Conservation (phyloP, 148 eudicot species). For the Nyssa sinensis region DNA sequence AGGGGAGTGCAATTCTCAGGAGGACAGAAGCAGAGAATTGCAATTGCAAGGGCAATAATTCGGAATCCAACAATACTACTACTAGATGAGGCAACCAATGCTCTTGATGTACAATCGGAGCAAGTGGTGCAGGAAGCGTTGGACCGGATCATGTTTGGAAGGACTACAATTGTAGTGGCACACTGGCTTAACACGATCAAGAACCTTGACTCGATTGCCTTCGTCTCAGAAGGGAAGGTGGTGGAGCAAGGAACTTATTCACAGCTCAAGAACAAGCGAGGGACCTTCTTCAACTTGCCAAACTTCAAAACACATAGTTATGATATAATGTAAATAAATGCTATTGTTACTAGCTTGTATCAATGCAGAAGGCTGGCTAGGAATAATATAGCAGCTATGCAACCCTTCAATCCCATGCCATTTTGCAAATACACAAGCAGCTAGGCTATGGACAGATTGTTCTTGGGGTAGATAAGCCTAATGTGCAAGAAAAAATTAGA, state of each 20-base stretch:
- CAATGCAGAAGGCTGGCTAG: neutral
- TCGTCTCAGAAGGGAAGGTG: slow-evolving; percentile 70
- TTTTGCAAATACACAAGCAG: too few species aligned
- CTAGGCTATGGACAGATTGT: too few species aligned
- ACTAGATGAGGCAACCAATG: slow-evolving; percentile 90
- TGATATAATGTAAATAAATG: neutral
- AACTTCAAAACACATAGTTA: slow-evolving; percentile 39
- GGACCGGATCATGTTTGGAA: slow-evolving; percentile 68
- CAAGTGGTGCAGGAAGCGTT: slow-evolving; percentile 79
- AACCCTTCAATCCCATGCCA: neutral
- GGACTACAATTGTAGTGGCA: slow-evolving; percentile 85
- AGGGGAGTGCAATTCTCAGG: slow-evolving; percentile 85
- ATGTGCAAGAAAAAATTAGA: too few species aligned
- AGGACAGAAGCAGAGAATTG: slow-evolving; percentile 80
- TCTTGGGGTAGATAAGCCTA: too few species aligned
- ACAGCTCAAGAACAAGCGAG: slow-evolving; percentile 64
- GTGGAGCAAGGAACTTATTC: slow-evolving; percentile 61
- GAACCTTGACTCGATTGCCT: slow-evolving; percentile 64
- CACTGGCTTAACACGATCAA: slow-evolving; percentile 82
- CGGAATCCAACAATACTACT: slow-evolving; percentile 65
- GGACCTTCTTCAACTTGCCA: slow-evolving; percentile 80
- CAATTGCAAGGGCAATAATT: slow-evolving; percentile 85
- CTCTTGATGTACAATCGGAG: slow-evolving; percentile 81
- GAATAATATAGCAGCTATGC: neutral
- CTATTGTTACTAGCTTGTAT: neutral